These are phyloP conservation scores for Canavalia ensiformis DNA, from an alignment of 306 rosid species.

Conservation along the genomic window DNA sequence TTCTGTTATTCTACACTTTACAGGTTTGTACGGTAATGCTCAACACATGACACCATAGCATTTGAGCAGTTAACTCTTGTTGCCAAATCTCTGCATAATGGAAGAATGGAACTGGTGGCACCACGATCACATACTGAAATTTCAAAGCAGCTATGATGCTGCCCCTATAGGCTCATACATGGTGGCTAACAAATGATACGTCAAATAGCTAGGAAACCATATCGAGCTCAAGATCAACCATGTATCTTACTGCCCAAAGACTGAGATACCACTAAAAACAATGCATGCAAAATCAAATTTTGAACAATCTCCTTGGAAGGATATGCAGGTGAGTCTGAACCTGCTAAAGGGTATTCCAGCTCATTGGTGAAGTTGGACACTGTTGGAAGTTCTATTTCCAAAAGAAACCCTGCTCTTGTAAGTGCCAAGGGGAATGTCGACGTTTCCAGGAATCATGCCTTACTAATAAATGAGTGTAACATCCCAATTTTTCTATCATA, in stretches of 20 bases:
- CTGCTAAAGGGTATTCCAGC: slow-evolving; percentile 61
- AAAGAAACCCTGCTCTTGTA: slow-evolving; percentile 56
- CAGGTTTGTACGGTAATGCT: too few relatives aligned
- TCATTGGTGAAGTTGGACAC: slow-evolving; percentile 65
- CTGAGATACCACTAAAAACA: slow-evolving; percentile 58
- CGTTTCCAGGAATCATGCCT: slow-evolving; percentile 51
- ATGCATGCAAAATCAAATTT: slow-evolving; percentile 54
- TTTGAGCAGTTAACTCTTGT: too few relatives aligned
- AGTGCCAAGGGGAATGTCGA: slow-evolving; percentile 69
- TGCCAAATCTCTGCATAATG: too few relatives aligned
- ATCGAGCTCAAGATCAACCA: slow-evolving; percentile 30
- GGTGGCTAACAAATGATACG: too few relatives aligned
- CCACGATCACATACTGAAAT: too few relatives aligned
- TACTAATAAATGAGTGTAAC: slow-evolving; percentile 56
- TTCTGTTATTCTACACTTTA: too few relatives aligned
- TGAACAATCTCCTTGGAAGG: slow-evolving; percentile 69
- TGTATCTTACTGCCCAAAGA: slow-evolving; percentile 59
- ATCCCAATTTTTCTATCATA: too few relatives aligned
- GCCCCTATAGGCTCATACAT: too few relatives aligned
- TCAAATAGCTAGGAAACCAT: too few relatives aligned
- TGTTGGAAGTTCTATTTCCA: slow-evolving; percentile 65
- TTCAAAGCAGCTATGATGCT: too few relatives aligned
- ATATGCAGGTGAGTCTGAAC: slow-evolving; percentile 55
- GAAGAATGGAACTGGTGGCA: too few relatives aligned
- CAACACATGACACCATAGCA: too few relatives aligned